Evolutionary conservation across 2,329 filamentous ascomycete genomes (phyloP), one percentile per base, ranked within the genome.

Genomic region (Ramichloridium luteum): DNA sequence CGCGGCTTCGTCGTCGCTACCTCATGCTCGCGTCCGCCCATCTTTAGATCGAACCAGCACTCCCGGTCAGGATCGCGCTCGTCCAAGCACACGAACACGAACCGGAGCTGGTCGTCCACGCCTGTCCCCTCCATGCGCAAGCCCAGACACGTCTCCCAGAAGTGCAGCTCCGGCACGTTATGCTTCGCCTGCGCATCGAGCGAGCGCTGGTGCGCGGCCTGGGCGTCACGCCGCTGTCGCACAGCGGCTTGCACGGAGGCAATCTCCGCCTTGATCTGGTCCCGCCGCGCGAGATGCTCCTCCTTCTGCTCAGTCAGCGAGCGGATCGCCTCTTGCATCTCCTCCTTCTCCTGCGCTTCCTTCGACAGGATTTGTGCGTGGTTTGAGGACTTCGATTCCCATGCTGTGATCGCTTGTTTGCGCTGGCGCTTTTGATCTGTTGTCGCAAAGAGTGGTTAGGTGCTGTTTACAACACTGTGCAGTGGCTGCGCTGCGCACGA

Each of bases 81-180:
- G 51, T 92, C 76, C 27, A 96, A 66, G 55, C 92, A 82, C 16
- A 75, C 80, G 53, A 84, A 98, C 2, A 90, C 72, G 55, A 98
- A 93, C 57, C 88, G 88, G 46, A 98, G 65, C 15, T 81, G 71
- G 58, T 94, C 86, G 40, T 82, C 77, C 11, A 47, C 40, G 4
- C 52, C 51, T 0, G 82, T 81, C 2, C 88, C 88, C 53, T 96
- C 88, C 50, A 98, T 92, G 38, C 80, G 68, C 53, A 96, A 58
- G 36, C 88, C 86, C 37, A 98, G 64, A 53, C 88, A 90, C 33
- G 79, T 80, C 55, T 93, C 81, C 90, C 90, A 98, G 54, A 96
- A 96, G 45, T 86, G 81, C 27, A 98, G 68, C 62, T 98, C 90
- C 0, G 90, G 90, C 26, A 82, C 72, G 58, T 98, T 96, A 58